Percentiles rank a stretch among this genome's conserved stretches.
Conservation (phyloP, 1,139 yeast genomes). For the Blastobotrys capitulatus region DNA sequence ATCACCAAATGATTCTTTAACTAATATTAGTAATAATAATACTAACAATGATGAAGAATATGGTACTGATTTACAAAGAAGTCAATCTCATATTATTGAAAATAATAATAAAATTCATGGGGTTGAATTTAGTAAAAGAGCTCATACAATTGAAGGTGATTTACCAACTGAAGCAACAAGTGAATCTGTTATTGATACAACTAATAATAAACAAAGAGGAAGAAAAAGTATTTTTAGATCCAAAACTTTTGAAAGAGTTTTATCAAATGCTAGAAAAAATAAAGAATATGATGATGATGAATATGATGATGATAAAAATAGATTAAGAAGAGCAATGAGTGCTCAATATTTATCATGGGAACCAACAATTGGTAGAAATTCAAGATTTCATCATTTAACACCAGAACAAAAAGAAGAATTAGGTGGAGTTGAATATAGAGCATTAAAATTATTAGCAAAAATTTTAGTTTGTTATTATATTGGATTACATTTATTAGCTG, state of each 20-base stretch:
- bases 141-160: constrained; percentile 43
- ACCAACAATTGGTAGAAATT: constrained; percentile 93
- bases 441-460: constrained; percentile 68
- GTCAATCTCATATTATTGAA: constrained; percentile 8
- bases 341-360: constrained; percentile 73
- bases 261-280: constrained; percentile 9
- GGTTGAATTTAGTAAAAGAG: constrained; percentile 34
- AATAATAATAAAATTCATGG: neutral
- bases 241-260: constrained; percentile 23
- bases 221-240: constrained; percentile 14
- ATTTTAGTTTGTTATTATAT: constrained; percentile 63
- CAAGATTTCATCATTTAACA: constrained; percentile 77
- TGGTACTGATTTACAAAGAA: constrained; percentile 11
- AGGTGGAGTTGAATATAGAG: constrained; percentile 96
- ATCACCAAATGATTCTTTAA: neutral
- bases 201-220: neutral
- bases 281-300: neutral
- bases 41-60: no score
- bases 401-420: constrained; percentile 86
- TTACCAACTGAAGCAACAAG: constrained; percentile 3
- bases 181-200: neutral
- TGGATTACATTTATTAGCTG: constrained; percentile 64
- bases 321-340: constrained; percentile 28
- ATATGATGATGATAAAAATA: neutral
- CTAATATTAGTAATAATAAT: constrained; percentile 13